Evolutionary conservation across 2,329 filamentous ascomycete genomes (phyloP), one percentile per base, ranked within the genome.

Genomic region (Colletotrichum tropicicola): DNA sequence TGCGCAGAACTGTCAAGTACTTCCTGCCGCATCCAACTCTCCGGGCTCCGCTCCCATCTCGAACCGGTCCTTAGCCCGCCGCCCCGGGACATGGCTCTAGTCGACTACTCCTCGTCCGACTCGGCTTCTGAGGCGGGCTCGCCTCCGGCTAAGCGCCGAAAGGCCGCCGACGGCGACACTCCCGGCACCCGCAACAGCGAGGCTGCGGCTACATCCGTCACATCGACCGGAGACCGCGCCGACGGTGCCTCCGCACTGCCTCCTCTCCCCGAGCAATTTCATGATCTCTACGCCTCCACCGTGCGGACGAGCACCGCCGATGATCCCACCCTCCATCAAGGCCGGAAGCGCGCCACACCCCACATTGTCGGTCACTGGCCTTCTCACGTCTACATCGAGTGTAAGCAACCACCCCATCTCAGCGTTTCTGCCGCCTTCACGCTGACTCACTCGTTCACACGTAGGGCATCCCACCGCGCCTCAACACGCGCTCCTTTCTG

Each of bases 361-460:
- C 96, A 99, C 78, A 83, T 95, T 25, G 87, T 89, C 64, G 96
- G 96, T 65, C 93, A 94, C 76, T 99, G 96, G 96, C 93, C 95
- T 1, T 93, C 90, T 32, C 95, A 98, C 78, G 75, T 98, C 47
- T 98, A 97, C 76, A 83, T 97, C 60, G 95, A 98, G 81, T 99
- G 96, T 97, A 84, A 79, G 89, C n/a, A 45, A 30, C 8, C 21
- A 6, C 21, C 5, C 9, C 10, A n/a, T 49, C 28, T 44, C 8
- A 37, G 17, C 47, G 55, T 5, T 41, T 35, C 21, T 54, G 39
- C 9, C 43, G 23, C 49, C n/a, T 32, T 37, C 23, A 43, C 28
- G n/a, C 55, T 47, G 9, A 68, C 58, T 32, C 41, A 12, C 19
- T 7, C 30, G 21, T 58, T n/a, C n/a, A n/a, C n/a, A n/a, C n/a